Conservation (phyloP, 2,329 filamentous ascomycete species). For the Ophiosphaerella narmari region DNA sequence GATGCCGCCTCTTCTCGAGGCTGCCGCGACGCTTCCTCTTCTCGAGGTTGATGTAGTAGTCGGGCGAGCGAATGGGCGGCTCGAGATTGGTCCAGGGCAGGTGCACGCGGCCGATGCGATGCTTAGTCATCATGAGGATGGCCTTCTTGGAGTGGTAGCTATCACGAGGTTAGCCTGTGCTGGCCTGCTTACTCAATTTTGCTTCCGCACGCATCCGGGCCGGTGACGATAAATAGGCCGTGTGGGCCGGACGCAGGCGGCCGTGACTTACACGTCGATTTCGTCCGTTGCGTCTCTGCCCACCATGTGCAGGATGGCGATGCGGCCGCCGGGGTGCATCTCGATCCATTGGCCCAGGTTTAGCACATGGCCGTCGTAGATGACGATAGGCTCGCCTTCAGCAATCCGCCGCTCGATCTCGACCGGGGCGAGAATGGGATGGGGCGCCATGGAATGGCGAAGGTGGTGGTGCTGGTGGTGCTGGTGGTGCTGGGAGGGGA, state of each 20-base stretch:
- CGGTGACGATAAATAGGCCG: constrained; percentile 3
- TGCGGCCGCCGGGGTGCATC: constrained; percentile 62
- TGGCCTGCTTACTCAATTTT: constrained; percentile 12
- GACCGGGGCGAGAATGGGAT: constrained; percentile 48
- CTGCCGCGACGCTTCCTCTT: constrained; percentile 14
- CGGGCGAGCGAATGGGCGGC: constrained; percentile 61
- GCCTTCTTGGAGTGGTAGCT: constrained; percentile 64
- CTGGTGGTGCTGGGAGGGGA: neutral
- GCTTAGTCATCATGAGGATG: constrained; percentile 62
- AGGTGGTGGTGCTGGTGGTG: too few relatives aligned
- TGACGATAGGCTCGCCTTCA: constrained; percentile 60
- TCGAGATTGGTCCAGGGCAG: constrained; percentile 63
- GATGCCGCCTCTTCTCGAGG: constrained; percentile 20
- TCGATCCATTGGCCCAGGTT: constrained; percentile 63
- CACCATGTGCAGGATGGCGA: constrained; percentile 66
- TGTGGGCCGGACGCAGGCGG: neutral
- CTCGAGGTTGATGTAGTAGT: constrained; percentile 42
- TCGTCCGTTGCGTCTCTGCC: constrained; percentile 64
- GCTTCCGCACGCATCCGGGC: constrained; percentile 9
- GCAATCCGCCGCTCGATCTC: constrained; percentile 59
- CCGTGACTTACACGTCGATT: constrained; percentile 58
- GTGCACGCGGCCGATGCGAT: constrained; percentile 62
- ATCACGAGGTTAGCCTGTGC: constrained; percentile 24
- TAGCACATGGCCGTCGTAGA: constrained; percentile 61
- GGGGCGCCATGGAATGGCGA: constrained; percentile 19